Base-by-base conservation (phyloP, 441 rosid species). In the Erodium trifolium region DNA sequence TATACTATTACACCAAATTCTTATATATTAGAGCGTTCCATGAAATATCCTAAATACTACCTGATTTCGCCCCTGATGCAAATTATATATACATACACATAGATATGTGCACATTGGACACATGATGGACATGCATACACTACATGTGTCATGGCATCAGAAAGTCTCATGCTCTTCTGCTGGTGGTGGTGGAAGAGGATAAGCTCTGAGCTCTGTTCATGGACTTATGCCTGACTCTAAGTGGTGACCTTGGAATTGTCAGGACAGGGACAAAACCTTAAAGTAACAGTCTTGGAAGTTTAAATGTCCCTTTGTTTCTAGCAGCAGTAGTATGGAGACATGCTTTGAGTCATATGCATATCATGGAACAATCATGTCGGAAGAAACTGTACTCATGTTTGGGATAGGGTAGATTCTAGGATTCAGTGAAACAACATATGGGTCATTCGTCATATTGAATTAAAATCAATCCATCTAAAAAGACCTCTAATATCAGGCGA, bases 291-390 rank as follows among this genome's bases (percentile, higher is more conserved):
- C 29, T 57, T 57, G 63, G 12, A 57, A 57, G 23, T 57, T 57
- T 57, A 57, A 57, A 59, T 59, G 64, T 8, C 64, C 5, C 3
- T 19, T 59, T 59, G 64, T 19, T 59, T 23, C 64, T 19, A 59
- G 31, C 10, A 59, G 4, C 17, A 17, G 31, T 59, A 10, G 63
- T 23, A 0, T 23, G 27, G 8, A 1, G 11, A 18, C 63, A 59
- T 59, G 63, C 29, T 59, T 59, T 59, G 63, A 59, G 27, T 59
- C 34, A 59, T 19, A 34, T 19, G 64, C 64, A 59, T 59, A 59
- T 59, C 2, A 57, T 19, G 27, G 12, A 57, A 57, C 29, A 57
- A 57, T 57, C 63, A 18, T 17, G 63, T 17, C 6, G 18, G 27
- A 57, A 18, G 59, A 14, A 14, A 57, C 14, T 45, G 51, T 10